phyloP scores from a whole-genome alignment of 2,329 filamentous ascomycete genomes.

The Trichoderma harzianum region DNA sequence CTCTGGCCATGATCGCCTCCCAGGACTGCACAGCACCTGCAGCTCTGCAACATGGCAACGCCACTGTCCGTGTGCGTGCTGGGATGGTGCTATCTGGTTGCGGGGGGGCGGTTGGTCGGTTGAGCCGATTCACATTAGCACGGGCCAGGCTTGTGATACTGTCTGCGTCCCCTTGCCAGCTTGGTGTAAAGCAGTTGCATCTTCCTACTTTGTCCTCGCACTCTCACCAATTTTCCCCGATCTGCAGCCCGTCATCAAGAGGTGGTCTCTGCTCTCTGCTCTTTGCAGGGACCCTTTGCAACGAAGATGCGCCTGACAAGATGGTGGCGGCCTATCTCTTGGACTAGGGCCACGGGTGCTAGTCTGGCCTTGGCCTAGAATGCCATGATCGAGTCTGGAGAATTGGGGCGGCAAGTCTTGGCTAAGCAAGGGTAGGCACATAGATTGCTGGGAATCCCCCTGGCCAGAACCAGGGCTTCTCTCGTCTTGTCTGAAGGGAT shows the following conservation, averaged over 20 bases:
- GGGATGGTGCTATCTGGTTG: neutral
- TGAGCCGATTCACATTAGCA: neutral
- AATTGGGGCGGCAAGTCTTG: constrained; percentile 4
- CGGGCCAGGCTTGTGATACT: neutral
- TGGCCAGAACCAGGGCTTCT: neutral
- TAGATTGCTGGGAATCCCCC: neutral
- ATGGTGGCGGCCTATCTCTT: neutral
- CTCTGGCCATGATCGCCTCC: neutral
- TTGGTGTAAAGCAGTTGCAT: neutral
- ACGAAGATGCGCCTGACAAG: neutral
- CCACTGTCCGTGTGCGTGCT: constrained; percentile 3
- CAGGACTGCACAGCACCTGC: neutral
- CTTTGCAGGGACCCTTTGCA: constrained; percentile 17
- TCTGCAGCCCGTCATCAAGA: neutral
- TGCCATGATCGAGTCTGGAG: neutral
- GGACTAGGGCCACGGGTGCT: neutral
- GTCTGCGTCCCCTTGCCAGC: neutral
- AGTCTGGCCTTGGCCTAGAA: neutral
- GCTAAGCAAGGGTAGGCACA: neutral
- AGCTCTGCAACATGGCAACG: neutral
- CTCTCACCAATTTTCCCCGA: neutral
- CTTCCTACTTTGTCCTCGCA: neutral
- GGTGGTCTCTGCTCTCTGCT: neutral
- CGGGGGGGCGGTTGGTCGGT: neutral
- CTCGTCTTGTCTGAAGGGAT: neutral